Evolutionary conservation across 1,284 basidiomycete species (phyloP).

Genomic region (Marasmius sp.): DNA sequence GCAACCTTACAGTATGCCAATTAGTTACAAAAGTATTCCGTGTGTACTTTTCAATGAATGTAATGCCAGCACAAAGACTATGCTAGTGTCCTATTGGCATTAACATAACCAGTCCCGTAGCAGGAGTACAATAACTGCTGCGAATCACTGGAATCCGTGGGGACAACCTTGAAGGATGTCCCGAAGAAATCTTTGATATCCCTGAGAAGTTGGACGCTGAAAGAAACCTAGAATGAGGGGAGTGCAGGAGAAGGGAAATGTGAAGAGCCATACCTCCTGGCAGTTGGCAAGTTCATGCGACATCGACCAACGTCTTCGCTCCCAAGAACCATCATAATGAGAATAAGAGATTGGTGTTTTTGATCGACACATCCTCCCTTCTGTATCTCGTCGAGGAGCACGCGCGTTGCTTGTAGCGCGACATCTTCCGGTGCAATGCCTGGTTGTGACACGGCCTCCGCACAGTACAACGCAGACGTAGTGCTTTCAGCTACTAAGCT

Average conservation of each 20-base stretch:
- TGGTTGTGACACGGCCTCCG: slow-evolving; percentile 82
- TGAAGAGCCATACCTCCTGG: slow-evolving; percentile 66
- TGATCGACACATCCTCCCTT: slow-evolving; percentile 90
- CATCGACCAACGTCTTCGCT: slow-evolving; percentile 95
- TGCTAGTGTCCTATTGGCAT: slow-evolving; percentile 72
- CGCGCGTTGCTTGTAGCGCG: slow-evolving; percentile 76
- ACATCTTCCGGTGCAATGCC: slow-evolving; percentile 91
- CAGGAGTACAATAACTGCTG: slow-evolving; percentile 72
- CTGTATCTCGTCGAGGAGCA: slow-evolving; percentile 78
- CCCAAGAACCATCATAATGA: slow-evolving; percentile 91
- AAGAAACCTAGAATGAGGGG: slow-evolving; percentile 2
- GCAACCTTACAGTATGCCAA: not conserved
- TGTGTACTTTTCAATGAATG: not conserved
- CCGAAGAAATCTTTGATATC: slow-evolving; percentile 86
- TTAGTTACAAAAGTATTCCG: not conserved
- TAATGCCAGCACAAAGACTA: slow-evolving; percentile 29
- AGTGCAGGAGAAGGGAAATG: not conserved
- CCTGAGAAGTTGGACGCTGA: slow-evolving; percentile 86
- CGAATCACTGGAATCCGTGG: slow-evolving; percentile 48
- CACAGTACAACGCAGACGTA: slow-evolving; percentile 85
- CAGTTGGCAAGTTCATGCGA: slow-evolving; percentile 80
- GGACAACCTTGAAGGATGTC: slow-evolving; percentile 57
- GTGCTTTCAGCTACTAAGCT: slow-evolving; percentile 91
- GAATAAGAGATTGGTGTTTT: slow-evolving; percentile 85
- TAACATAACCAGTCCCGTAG: slow-evolving; percentile 77